A percentile compares a stretch with the other conserved stretches of the same genome.
These are phyloP conservation scores for Fusarium musae DNA, from an alignment of 2,329 filamentous ascomycete species.

Conservation along the genomic window DNA sequence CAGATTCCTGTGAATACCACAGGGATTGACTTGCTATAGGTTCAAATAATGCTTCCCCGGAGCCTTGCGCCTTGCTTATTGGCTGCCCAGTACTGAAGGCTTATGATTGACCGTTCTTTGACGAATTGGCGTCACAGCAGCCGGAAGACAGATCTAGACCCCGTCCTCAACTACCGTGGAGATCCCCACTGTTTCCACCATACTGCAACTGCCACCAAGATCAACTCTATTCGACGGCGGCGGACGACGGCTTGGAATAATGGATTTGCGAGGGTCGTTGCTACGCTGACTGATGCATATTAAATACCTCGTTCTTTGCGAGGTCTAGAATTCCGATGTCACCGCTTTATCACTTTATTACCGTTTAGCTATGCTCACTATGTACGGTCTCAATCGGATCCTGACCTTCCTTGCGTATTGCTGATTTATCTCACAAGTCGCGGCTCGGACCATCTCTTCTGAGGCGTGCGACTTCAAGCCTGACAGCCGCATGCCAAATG, in stretches of 20 bases:
- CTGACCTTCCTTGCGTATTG: not conserved
- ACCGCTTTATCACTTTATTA: no score
- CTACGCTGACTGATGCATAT: not conserved
- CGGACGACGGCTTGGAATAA: not conserved
- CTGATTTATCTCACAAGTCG: fast-evolving
- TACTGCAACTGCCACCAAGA: not conserved
- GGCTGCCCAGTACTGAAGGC: fast-evolving
- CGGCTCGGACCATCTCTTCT: no score
- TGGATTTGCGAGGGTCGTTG: not conserved
- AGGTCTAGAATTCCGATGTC: fast-evolving
- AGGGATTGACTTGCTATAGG: fast-evolving
- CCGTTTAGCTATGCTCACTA: fast-evolving
- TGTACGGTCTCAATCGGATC: fast-evolving
- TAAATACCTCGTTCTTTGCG: not conserved
- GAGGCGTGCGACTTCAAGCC: not conserved
- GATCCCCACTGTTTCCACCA: no score
- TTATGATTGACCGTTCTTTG: not conserved
- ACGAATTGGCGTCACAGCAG: fast-evolving
- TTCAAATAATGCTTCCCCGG: no score
- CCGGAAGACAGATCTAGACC: not conserved
- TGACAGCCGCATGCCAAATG: not conserved
- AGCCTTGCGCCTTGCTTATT: no score
- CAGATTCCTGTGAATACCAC: fast-evolving
- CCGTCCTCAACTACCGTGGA: not conserved
- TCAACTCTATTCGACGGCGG: not conserved